A percentile compares a stretch with the other conserved stretches of the same genome.
Evolutionary conservation across 2,329 filamentous ascomycete genomes (phyloP).

Genomic region (Hymenoscyphus infarciens): DNA sequence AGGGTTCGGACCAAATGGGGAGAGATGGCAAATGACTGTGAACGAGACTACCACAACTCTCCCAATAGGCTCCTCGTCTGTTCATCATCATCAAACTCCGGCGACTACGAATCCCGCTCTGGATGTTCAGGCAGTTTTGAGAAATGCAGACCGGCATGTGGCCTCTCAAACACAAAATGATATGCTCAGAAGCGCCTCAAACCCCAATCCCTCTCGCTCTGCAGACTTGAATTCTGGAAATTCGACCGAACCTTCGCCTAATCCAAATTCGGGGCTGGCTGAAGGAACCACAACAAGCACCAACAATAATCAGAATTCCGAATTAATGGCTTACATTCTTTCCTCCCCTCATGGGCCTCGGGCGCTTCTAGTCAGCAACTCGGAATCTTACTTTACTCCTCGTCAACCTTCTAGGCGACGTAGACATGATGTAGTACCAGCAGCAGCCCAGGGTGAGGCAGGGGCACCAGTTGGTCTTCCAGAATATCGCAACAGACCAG

Average conservation of each 20-base stretch:
- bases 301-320: slow-evolving; percentile 22
- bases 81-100: slow-evolving; percentile 14
- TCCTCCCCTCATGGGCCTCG: slow-evolving; percentile 58
- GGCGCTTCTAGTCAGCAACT: slow-evolving; percentile 53
- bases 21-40: slow-evolving; percentile 49
- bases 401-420: slow-evolving; percentile 30
- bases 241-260: slow-evolving; percentile 7
- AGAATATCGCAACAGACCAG: slow-evolving; percentile 29
- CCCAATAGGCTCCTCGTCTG: slow-evolving; percentile 17
- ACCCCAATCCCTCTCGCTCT: slow-evolving; percentile 13
- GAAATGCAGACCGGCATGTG: slow-evolving; percentile 27
- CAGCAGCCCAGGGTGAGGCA: slow-evolving; percentile 11
- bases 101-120: slow-evolving; percentile 19
- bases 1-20: slow-evolving; percentile 47
- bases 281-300: slow-evolving; percentile 19
- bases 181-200: slow-evolving; percentile 25
- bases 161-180: slow-evolving; percentile 22
- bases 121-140: slow-evolving; percentile 29
- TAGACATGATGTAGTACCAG: slow-evolving; percentile 11
- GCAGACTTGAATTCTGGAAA: neutral
- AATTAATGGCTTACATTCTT: slow-evolving; percentile 56
- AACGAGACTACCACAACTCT: slow-evolving; percentile 41
- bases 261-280: slow-evolving; percentile 22
- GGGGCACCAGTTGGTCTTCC: slow-evolving; percentile 20
- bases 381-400: slow-evolving; percentile 51